A percentile compares a stretch with the other conserved stretches of the same genome.
Evolutionary conservation across 1,139 yeast species (phyloP).

Genomic region (Lodderomyces beijingensis): DNA sequence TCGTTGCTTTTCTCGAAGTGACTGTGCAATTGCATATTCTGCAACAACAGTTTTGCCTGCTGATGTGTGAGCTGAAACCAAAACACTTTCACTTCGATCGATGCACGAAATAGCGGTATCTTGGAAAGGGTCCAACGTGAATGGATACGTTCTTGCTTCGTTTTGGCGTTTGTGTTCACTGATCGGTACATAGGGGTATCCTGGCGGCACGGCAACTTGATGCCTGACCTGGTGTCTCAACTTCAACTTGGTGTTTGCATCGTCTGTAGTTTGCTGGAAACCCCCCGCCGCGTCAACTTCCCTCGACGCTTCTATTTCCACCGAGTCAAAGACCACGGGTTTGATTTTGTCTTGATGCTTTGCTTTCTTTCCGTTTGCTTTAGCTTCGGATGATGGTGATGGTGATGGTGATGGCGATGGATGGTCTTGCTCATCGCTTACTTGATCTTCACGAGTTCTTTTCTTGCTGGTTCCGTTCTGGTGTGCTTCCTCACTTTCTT

Average conservation of each 20-base stretch:
- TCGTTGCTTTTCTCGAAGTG: conserved; percentile 83
- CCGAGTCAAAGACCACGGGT: conserved; percentile 83
- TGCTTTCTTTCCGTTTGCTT: conserved; percentile 8
- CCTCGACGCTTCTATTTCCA: conserved; percentile 87
- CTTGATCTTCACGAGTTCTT: conserved; percentile 6
- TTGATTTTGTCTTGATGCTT: conserved; percentile 28
- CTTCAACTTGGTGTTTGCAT: conserved; percentile 55
- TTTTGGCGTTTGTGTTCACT: conserved; percentile 71
- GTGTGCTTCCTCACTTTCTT: conserved; percentile 8
- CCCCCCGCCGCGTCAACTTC: conserved; percentile 82
- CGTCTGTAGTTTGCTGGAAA: conserved; percentile 39
- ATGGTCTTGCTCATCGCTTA: conserved; percentile 9
- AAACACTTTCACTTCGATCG: conserved; percentile 91
- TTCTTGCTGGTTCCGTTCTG: conserved; percentile 11
- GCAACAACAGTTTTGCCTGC: conserved; percentile 99
- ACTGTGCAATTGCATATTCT: conserved; percentile 96
- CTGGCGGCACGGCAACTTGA: conserved; percentile 95
- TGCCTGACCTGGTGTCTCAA: conserved; percentile 93
- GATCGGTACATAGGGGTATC: conserved; percentile 81
- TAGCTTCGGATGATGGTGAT: conserved; percentile 10
- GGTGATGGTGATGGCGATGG: no score
- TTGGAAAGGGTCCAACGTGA: conserved; percentile 91
- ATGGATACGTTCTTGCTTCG: conserved; percentile 88
- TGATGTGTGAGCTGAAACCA: conserved; percentile 97
- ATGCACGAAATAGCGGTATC: conserved; percentile 93